A percentile compares a stretch with the other conserved stretches of the same genome.
phyloP scores from a whole-genome alignment of 108 stramenopile genomes.

The Cafeteria roenbergensis region DNA sequence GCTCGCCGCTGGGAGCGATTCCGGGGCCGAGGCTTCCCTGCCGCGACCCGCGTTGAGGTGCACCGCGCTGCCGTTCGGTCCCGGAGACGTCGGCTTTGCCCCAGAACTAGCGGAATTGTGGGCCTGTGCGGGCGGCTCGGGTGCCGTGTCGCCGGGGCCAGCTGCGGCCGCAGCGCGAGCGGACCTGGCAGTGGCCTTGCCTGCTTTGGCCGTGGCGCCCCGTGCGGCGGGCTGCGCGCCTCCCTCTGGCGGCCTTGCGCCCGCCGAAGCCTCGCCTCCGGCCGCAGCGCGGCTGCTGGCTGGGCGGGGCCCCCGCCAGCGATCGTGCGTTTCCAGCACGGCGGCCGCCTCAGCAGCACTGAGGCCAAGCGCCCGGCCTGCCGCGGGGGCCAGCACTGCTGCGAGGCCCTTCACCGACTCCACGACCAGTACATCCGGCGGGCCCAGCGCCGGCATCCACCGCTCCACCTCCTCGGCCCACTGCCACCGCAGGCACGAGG shows the following conservation, averaged over 20 bases:
- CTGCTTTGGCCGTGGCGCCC: too few relatives aligned
- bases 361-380: neutral
- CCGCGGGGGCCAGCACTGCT: neutral
- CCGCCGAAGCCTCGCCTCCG: too few relatives aligned
- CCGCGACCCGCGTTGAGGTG: neutral
- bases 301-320: too few relatives aligned
- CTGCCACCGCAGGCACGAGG: constrained; percentile 1
- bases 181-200: too few relatives aligned
- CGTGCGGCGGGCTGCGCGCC: too few relatives aligned
- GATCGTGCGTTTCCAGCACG: too few relatives aligned
- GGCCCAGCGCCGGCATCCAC: neutral
- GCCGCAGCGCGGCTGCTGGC: too few relatives aligned
- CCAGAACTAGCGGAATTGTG: neutral
- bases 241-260: too few relatives aligned
- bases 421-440: neutral
- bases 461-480: neutral
- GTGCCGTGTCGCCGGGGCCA: too few relatives aligned
- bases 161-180: too few relatives aligned
- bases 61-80: neutral
- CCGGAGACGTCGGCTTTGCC: neutral
- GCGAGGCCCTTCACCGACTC: neutral
- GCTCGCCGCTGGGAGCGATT: too few relatives aligned
- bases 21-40: neutral
- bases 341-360: neutral
- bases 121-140: neutral